Conservation (phyloP, 2,329 filamentous ascomycete species). For the Metarhizium guizhouense region DNA sequence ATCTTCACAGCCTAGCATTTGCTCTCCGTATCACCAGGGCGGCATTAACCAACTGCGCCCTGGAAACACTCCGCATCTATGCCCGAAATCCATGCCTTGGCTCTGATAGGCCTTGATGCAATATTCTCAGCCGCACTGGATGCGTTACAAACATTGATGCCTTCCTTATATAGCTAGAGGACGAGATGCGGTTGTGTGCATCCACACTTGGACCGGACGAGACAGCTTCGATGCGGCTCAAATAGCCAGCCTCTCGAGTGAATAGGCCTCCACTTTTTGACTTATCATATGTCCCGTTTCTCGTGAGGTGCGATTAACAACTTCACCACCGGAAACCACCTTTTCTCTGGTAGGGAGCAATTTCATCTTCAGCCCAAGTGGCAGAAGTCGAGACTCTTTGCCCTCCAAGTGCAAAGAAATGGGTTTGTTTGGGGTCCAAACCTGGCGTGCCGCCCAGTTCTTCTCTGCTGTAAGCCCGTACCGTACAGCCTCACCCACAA, state of each 20-base stretch:
- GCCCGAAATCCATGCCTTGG: background rate
- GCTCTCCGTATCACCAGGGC: background rate
- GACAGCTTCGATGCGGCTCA: constrained; percentile 27
- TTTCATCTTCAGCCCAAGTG: constrained; percentile 61
- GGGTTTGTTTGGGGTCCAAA: constrained; percentile 30
- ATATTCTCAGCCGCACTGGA: background rate
- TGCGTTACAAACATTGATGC: background rate
- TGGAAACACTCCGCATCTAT: background rate
- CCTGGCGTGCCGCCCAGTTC: constrained; percentile 17
- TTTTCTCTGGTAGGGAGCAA: constrained; percentile 42
- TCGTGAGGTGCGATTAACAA: constrained; percentile 57
- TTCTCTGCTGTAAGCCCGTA: constrained; percentile 40
- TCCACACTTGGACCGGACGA: background rate
- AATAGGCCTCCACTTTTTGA: constrained; percentile 74
- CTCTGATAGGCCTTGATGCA: background rate
- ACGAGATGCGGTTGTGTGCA: background rate
- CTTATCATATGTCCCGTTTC: constrained; percentile 72
- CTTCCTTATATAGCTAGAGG: background rate
- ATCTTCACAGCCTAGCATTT: background rate
- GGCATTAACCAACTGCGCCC: background rate
- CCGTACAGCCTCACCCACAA: constrained; percentile 57
- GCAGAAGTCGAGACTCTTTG: constrained; percentile 46
- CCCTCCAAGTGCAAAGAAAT: constrained; percentile 33
- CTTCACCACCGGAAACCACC: constrained; percentile 60
- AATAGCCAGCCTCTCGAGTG: constrained; percentile 66